Base-by-base conservation (phyloP, 1,139 yeast genomes). In the Ogataea hybrid region DNA sequence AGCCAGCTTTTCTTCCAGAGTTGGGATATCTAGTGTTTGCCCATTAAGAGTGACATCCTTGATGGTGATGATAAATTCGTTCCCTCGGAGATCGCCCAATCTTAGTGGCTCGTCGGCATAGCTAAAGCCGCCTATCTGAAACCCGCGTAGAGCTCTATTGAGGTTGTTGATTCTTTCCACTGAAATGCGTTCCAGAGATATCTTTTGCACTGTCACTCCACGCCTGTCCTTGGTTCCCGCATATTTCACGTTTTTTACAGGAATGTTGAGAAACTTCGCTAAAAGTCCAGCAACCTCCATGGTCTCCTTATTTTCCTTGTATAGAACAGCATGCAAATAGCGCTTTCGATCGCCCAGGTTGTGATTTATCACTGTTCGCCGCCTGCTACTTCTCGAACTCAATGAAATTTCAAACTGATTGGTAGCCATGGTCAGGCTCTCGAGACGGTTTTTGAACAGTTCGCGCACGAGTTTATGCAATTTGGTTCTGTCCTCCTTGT, bases 151-250 rank as follows among this genome's bases (percentile, higher is more conserved):
- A 1, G 84, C 84, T 54, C 75, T 79, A 59, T 90, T 90, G 50
- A 92, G 71, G 3, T 85, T 77, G 46, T 81, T 81, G 6, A 90
- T 77, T 55, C 98, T 72, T 30, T 82, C 89, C n/a, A 84, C 84
- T 48, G 81, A 78, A 42, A 88, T 80, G 48, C 78, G 79, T 39
- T 80, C 77, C 44, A 90, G 70, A 31, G 90, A 81, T 46, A 86
- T 77, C 48, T 79, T 76, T 64, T 92, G 99, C 42, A 89, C 88
- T 1, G 99, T 94, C 18, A 87, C 92, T 41, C 95, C 99, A 59
- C 99, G 79, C 57, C 97, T 79, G 63, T 92, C 99, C 58, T 92
- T 92, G 4, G 98, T 94, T 16, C 99, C 99, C 0, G 97, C 95
- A 63, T 82, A 89, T 42, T 85, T 73, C 29, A 92, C 73, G 28